A percentile compares a stretch with the other conserved stretches of the same genome.
Evolutionary conservation across 2,329 filamentous ascomycete genomes (phyloP).

Genomic region (Talaromyces sp.): DNA sequence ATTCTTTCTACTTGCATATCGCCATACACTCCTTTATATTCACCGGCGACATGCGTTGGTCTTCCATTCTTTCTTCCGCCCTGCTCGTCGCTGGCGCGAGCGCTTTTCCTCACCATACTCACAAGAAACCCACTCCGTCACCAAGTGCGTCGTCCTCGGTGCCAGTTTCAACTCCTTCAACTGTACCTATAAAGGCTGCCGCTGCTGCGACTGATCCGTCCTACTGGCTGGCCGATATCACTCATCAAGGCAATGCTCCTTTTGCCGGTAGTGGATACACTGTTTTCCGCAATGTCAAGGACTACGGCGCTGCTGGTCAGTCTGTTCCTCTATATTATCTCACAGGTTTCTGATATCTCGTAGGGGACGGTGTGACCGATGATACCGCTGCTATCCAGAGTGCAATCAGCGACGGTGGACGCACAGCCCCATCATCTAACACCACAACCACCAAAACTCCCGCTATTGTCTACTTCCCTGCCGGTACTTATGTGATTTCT

Average conservation of each 20-base stretch:
- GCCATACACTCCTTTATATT: constrained; percentile 14
- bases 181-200: not conserved
- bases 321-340: not conserved
- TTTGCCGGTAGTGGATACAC: constrained; percentile 15
- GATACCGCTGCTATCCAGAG: constrained; percentile 56
- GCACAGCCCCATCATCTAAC: constrained; percentile 42
- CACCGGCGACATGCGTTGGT: constrained; percentile 18
- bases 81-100: constrained; percentile 22
- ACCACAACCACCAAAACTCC: constrained; percentile 49
- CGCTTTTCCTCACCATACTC: constrained; percentile 7
- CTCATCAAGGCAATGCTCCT: constrained; percentile 29
- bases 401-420: constrained; percentile 45
- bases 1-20: not conserved
- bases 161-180: constrained; percentile 4
- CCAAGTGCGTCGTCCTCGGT: constrained; percentile 18
- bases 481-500: constrained; percentile 59
- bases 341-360: not conserved
- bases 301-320: constrained; percentile 32
- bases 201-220: constrained; percentile 19
- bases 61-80: constrained; percentile 13
- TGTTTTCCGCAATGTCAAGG: constrained; percentile 21
- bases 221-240: constrained; percentile 35
- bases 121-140: constrained; percentile 4
- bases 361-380: constrained; percentile 50
- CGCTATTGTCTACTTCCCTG: constrained; percentile 56